Evolutionary conservation across 257 asterid genomes (phyloP).

Genomic region (Solanum ahanhuiri): DNA sequence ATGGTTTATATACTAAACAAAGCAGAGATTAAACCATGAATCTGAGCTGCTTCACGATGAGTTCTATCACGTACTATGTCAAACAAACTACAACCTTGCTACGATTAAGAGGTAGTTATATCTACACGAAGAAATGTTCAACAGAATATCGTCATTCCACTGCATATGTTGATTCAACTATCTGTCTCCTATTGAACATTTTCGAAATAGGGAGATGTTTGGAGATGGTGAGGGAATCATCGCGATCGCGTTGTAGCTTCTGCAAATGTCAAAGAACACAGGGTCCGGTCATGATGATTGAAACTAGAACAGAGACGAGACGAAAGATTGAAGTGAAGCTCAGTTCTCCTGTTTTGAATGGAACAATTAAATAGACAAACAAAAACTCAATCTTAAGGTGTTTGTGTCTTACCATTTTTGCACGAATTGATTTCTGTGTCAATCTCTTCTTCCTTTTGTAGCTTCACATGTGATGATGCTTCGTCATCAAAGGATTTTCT

Average conservation of each 20-base stretch:
- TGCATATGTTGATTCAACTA: not conserved
- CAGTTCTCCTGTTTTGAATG: not conserved
- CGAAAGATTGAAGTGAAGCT: not conserved
- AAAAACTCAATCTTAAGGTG: not conserved
- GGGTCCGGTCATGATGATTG: not conserved
- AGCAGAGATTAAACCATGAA: not conserved
- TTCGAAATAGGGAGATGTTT: not conserved
- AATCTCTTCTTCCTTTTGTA: slow-evolving; percentile 23
- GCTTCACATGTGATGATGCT: slow-evolving; percentile 23
- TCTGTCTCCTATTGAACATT: not conserved
- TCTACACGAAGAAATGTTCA: not conserved
- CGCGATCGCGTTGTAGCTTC: not conserved
- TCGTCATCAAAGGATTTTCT: slow-evolving; percentile 13
- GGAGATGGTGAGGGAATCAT: not conserved
- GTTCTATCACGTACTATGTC: not conserved
- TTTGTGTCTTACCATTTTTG: slow-evolving; percentile 21
- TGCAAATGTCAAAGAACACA: not conserved
- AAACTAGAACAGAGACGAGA: not conserved
- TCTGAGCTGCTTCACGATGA: not conserved
- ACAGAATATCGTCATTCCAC: not conserved
- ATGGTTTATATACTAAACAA: not conserved
- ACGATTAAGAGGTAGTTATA: not conserved
- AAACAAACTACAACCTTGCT: not conserved
- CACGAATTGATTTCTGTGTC: slow-evolving; percentile 32
- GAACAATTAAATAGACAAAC: not conserved